A percentile compares a stretch with the other conserved stretches of the same genome.
Conservation (phyloP, 1,284 basidiomycete species). For the Malassezia furfur region DNA sequence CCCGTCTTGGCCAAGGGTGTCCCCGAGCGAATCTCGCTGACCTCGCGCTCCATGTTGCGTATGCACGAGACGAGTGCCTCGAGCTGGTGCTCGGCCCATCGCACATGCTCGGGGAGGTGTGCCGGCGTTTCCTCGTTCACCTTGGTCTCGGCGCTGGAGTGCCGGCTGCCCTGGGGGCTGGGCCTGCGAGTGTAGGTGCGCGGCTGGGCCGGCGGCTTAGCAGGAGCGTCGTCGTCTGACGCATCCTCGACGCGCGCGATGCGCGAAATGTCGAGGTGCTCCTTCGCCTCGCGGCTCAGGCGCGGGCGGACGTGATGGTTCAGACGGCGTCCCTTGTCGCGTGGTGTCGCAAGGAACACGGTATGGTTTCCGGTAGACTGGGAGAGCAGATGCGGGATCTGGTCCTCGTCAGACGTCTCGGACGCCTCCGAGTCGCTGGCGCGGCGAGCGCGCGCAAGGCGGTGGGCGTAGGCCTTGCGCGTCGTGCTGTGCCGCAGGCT, state of each 20-base stretch:
- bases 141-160: constrained; percentile 17
- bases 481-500: not conserved
- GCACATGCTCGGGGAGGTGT: constrained; percentile 3
- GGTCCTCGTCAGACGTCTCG: constrained; percentile 10
- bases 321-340: not conserved
- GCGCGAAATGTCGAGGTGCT: constrained; percentile 10
- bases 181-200: not conserved
- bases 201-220: not conserved
- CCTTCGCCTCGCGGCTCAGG: not conserved
- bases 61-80: constrained; percentile 4
- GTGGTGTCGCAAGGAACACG: constrained; percentile 12
- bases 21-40: not conserved
- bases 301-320: constrained; percentile 1
- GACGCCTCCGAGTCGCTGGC: not conserved
- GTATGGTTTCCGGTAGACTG: constrained; percentile 15
- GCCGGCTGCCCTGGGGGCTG: constrained; percentile 10
- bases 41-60: constrained; percentile 9
- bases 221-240: not conserved
- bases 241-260: constrained; percentile 4
- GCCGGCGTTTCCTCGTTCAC: constrained; percentile 7
- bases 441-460: not conserved
- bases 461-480: not conserved
- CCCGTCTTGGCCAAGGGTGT: not conserved
- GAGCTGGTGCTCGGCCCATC: constrained; percentile 15
- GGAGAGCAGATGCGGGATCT: not conserved